phyloP scores from a whole-genome alignment of 202 grass and related monocot genomes.

The Panicum virgatum region DNA sequence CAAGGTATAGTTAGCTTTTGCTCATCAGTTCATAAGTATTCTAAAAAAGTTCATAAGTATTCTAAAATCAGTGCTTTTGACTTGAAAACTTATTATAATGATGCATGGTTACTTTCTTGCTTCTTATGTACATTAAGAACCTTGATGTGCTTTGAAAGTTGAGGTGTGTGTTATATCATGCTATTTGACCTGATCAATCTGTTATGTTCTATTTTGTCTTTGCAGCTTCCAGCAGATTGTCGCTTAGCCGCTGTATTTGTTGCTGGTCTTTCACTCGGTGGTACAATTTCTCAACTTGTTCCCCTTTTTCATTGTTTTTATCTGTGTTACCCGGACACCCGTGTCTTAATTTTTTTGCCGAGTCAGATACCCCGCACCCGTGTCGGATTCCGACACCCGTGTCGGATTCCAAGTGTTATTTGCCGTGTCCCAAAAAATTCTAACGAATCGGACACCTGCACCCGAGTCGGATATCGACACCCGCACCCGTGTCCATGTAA shows the following conservation, averaged over 20 bases:
- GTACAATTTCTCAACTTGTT: conserved; percentile 43
- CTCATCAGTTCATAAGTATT: background rate
- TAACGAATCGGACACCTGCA: no score
- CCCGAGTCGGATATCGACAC: no score
- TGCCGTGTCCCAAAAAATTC: no score
- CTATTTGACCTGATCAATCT: conserved; percentile 29
- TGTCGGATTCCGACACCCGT: no score
- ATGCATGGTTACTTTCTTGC: background rate
- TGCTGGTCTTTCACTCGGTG: conserved; percentile 71
- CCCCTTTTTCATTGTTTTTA: background rate
- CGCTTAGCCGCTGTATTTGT: conserved; percentile 87
- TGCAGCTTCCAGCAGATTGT: conserved; percentile 72
- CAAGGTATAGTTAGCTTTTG: conserved; percentile 67
- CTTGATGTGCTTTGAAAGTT: background rate
- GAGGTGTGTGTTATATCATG: background rate
- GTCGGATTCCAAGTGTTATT: no score
- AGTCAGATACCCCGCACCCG: no score
- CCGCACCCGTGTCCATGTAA: no score
- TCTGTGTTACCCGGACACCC: no score
- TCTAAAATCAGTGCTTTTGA: conserved; percentile 28
- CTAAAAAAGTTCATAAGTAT: background rate
- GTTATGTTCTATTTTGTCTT: conserved; percentile 31
- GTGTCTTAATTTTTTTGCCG: no score
- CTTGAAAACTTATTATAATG: conserved; percentile 14
- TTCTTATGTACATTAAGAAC: conserved; percentile 7